Percentiles rank a stretch among this genome's conserved stretches.
These are phyloP conservation scores for Xylaria grammica DNA, from an alignment of 495 filamentous ascomycete genomes.

Conservation along the genomic window DNA sequence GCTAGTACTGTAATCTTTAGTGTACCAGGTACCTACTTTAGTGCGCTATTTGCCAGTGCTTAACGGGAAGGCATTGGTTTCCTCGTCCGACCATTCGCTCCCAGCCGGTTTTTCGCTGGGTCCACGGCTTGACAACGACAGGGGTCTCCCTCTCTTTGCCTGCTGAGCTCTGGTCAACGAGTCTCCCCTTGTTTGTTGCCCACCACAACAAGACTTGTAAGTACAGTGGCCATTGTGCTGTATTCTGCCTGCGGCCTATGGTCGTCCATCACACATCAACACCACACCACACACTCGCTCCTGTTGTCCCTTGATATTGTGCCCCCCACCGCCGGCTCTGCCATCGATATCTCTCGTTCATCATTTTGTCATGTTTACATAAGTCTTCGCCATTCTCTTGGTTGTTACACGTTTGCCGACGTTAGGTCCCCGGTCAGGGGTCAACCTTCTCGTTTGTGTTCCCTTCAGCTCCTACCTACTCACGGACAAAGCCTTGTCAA, in stretches of 20 bases:
- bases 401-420: background rate
- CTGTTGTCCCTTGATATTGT: slow-evolving; percentile 1
- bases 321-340: background rate
- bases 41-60: background rate
- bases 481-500: background rate
- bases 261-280: slow-evolving; percentile 14
- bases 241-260: background rate
- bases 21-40: too few species aligned
- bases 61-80: background rate
- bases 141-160: slow-evolving; percentile 10
- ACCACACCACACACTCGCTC: slow-evolving; percentile 13
- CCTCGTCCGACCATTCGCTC: background rate
- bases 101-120: slow-evolving; percentile 17
- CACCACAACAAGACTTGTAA: slow-evolving; percentile 23
- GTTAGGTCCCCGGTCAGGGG: slow-evolving; percentile 8
- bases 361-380: background rate
- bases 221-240: background rate
- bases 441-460: slow-evolving; percentile 25
- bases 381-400: background rate
- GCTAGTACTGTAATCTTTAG: background rate
- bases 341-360: slow-evolving; percentile 2
- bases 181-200: slow-evolving; percentile 19
- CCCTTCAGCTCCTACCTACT: slow-evolving; percentile 15
- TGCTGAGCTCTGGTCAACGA: background rate
- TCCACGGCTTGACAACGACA: slow-evolving; percentile 11